Base-by-base conservation (phyloP, 2,329 filamentous ascomycete species). In the Alternaria gaisen region DNA sequence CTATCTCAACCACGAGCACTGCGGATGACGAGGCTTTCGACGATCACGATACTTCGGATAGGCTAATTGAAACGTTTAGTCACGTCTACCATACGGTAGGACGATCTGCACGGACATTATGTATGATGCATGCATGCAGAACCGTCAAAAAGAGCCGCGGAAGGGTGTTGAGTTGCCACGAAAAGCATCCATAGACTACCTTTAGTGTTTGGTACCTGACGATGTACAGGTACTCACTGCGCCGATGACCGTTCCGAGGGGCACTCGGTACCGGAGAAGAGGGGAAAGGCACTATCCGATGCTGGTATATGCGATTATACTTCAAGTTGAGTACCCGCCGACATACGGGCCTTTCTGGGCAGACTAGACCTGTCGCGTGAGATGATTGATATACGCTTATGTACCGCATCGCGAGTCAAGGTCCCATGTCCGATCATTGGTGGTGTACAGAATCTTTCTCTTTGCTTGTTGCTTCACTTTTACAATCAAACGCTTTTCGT, bases 1-100 rank as follows among this genome's bases (percentile, higher is more conserved):
- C 65, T 60, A 51, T 56, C 60, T 61, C 55, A 56, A 68, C 64
- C 50, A 64, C 56, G 34, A 36, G 47, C 53, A 53, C 46, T 53
- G 24, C 47, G 36, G 28, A 53, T 54, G 16, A 53, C 42, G 40
- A 51, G 24, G 51, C 56, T 56, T 55, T 50, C 41, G 51, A 40
- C 30, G 36, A 30, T 54, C 28, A 51, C 52, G 30, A 53, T 40
- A 55, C 36, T 43, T 41, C 32, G 41, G 11, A 53, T 38, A 41
- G 41, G 5, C 48, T 54, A 54, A 20, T 26, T 11, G 1, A 53
- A 58, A 42, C 34, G 34, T 42, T 44, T 53, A 36, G 20, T 38
- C 36, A 30, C 8, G 18, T 46, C 51, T 26, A 58, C 42, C 24
- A 11, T 38, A 47, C 30, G 26, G 3, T 10, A 22, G n/a, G 42